A percentile compares a stretch with the other conserved stretches of the same genome.
phyloP scores from a whole-genome alignment of 2,329 filamentous ascomycete species.

The Aspergillus proliferans region DNA sequence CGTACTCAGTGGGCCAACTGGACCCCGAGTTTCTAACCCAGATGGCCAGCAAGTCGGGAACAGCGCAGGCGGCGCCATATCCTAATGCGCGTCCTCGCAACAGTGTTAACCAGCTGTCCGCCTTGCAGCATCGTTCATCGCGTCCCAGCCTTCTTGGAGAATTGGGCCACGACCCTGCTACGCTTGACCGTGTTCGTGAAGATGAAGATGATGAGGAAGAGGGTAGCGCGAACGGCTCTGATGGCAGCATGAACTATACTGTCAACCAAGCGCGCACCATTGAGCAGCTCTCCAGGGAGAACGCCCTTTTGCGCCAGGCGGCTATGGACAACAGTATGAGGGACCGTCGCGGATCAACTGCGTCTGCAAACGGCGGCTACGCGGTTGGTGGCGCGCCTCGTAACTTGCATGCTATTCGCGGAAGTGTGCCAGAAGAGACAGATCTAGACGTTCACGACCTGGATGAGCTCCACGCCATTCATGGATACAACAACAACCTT shows the following conservation, averaged over 20 bases:
- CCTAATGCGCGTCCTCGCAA: slow-evolving; percentile 30
- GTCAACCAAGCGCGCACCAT: slow-evolving; percentile 40
- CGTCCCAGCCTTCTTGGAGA: slow-evolving; percentile 45
- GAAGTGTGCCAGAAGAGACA: slow-evolving; percentile 38
- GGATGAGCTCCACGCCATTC: slow-evolving; percentile 37
- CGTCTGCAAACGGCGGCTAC: slow-evolving; percentile 30
- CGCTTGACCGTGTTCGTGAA: slow-evolving; percentile 43
- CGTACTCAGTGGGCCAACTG: slow-evolving; percentile 88
- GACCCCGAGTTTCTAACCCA: slow-evolving; percentile 56
- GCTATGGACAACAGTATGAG: slow-evolving; percentile 33
- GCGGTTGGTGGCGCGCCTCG: slow-evolving; percentile 25
- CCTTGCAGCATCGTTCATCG: slow-evolving; percentile 74
- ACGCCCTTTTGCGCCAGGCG: slow-evolving; percentile 42
- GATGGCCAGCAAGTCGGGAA: slow-evolving; percentile 26
- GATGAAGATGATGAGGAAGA: slow-evolving; percentile 44
- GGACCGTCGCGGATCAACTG: slow-evolving; percentile 37
- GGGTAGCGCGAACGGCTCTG: slow-evolving; percentile 33
- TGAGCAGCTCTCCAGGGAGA: slow-evolving; percentile 43
- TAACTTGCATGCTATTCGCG: slow-evolving; percentile 35
- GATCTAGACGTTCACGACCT: slow-evolving; percentile 41
- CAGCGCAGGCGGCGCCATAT: slow-evolving; percentile 20
- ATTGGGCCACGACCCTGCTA: slow-evolving; percentile 40
- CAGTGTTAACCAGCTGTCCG: slow-evolving; percentile 50
- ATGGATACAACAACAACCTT: slow-evolving; percentile 33
- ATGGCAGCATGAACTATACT: slow-evolving; percentile 31